Conservation (phyloP, 2,329 filamentous ascomycete species). For the Epichloe baconii region DNA sequence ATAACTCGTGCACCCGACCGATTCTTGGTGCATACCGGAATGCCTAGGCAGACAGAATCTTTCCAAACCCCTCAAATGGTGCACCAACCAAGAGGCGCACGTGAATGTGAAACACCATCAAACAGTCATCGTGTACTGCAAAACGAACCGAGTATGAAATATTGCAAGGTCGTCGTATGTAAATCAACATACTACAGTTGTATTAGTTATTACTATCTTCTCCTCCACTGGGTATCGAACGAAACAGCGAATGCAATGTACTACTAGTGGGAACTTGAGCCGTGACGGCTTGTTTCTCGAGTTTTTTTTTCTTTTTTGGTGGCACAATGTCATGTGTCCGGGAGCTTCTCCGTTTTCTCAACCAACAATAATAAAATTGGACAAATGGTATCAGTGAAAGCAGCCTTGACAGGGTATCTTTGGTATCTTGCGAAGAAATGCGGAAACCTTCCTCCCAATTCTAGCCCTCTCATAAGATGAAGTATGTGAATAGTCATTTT, state of each 20-base stretch:
- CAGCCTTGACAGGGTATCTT: conserved; percentile 42
- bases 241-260: conserved; percentile 18
- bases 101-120: too few relatives aligned
- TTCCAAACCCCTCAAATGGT: too few relatives aligned
- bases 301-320: conserved; percentile 8
- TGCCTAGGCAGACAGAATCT: too few relatives aligned
- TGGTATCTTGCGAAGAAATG: conserved; percentile 38
- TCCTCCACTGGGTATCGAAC: conserved; percentile 27
- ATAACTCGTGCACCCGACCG: too few relatives aligned
- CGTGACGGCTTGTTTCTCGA: background rate
- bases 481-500: conserved; percentile 14
- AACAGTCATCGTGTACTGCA: too few relatives aligned
- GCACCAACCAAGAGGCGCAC: too few relatives aligned
- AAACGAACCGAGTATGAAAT: too few relatives aligned
- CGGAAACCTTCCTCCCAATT: conserved; percentile 37
- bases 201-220: conserved; percentile 32
- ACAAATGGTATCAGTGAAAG: conserved; percentile 31
- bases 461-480: conserved; percentile 27
- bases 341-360: conserved; percentile 9
- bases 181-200: conserved; percentile 23
- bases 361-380: conserved; percentile 16
- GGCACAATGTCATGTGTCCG: conserved; percentile 9
- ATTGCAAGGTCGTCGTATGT: too few relatives aligned
- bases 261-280: conserved; percentile 12
- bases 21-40: too few relatives aligned